Evolutionary conservation across 2,329 filamentous ascomycete species (phyloP).

Genomic region (Penicillium verrucosum): DNA sequence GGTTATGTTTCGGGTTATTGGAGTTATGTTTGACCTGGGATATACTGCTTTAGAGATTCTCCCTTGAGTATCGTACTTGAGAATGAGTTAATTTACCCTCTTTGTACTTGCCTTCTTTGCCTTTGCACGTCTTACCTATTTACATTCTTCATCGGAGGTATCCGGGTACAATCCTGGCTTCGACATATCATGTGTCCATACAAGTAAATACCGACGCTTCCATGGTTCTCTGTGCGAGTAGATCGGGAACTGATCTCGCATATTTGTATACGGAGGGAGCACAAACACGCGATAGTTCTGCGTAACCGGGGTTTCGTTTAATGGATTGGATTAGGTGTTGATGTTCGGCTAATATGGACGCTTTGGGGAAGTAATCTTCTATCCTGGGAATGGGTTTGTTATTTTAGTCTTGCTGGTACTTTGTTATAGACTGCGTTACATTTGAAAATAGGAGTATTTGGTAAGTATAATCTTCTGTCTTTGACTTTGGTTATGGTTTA

Average conservation of each 20-base stretch:
- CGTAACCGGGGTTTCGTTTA: not conserved
- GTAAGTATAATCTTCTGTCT: not conserved
- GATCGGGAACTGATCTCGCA: slow-evolving; percentile 6
- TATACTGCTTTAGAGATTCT: no score
- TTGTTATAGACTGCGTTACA: not conserved
- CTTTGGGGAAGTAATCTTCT: not conserved
- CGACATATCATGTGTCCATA: not conserved
- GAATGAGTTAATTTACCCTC: not conserved
- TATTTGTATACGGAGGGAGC: not conserved
- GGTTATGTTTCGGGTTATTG: not conserved
- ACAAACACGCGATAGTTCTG: slow-evolving; percentile 2
- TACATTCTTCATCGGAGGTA: not conserved
- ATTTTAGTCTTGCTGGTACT: not conserved
- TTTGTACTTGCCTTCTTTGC: no score
- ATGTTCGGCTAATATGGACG: not conserved
- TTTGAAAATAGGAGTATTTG: not conserved
- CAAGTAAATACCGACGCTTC: not conserved
- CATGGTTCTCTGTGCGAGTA: not conserved
- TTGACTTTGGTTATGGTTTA: not conserved
- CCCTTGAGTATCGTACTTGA: no score
- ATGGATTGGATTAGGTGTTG: not conserved
- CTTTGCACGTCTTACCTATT: not conserved
- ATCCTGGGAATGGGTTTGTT: not conserved
- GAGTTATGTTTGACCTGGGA: no score
- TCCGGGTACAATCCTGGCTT: not conserved